Percentiles rank a stretch among this genome's conserved stretches.
phyloP scores from a whole-genome alignment of 225 moss, liverwort and hornwort genomes.

The Marchantia paleacea region DNA sequence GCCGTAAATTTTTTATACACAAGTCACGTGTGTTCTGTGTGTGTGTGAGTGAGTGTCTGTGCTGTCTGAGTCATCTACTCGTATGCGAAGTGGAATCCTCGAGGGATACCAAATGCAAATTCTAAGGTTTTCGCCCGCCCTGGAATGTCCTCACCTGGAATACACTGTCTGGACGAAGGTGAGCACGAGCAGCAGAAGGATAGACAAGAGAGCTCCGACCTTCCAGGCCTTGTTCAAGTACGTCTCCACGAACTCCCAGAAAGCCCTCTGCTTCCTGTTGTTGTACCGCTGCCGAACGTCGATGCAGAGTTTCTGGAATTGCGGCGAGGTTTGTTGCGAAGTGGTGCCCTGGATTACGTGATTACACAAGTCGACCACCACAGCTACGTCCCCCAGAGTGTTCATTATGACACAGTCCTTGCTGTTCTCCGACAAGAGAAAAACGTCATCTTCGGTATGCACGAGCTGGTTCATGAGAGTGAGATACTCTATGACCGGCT shows the following conservation, averaged over 20 bases:
- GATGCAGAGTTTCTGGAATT: constrained; percentile 14
- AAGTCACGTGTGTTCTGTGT: neutral
- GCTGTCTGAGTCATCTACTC: neutral
- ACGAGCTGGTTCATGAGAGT: constrained; percentile 20
- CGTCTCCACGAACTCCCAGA: constrained; percentile 25
- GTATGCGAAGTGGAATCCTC: neutral
- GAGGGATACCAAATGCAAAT: neutral
- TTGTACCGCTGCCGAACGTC: constrained; percentile 12
- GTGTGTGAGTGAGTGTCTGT: too few relatives aligned
- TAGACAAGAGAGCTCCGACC: neutral
- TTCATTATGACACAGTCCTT: constrained; percentile 7
- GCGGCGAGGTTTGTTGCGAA: constrained; percentile 8
- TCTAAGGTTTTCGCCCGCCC: too few relatives aligned
- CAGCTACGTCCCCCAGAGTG: constrained; percentile 13
- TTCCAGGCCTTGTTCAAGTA: constrained; percentile 28
- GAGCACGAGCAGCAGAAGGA: constrained; percentile 11
- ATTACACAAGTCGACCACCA: constrained; percentile 22
- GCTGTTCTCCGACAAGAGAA: constrained; percentile 5
- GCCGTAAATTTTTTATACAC: neutral
- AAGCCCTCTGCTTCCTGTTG: constrained; percentile 14
- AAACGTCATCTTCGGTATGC: constrained; percentile 15
- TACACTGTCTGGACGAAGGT: constrained; percentile 13
- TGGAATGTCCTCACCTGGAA: neutral
- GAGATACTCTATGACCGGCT: constrained; percentile 18
- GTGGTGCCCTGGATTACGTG: constrained; percentile 10